Percentiles rank a stretch among this genome's conserved stretches.
These are phyloP conservation scores for Drechslerella coelobrocha DNA, from an alignment of 2,329 filamentous ascomycete genomes.

Conservation along the genomic window DNA sequence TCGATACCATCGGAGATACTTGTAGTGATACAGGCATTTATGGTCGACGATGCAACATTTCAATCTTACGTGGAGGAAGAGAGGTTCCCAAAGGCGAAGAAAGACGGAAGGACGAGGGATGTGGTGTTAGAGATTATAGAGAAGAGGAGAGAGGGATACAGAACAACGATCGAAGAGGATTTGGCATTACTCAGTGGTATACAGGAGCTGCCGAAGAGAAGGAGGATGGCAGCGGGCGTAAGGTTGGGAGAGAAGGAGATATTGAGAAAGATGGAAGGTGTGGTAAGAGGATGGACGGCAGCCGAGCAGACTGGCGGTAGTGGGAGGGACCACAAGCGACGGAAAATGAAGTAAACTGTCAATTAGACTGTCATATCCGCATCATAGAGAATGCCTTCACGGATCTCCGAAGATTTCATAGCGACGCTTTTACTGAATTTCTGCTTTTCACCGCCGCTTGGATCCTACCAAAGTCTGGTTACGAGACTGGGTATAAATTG, in stretches of 20 bases:
- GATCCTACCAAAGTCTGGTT: no score
- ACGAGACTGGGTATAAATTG: no score
- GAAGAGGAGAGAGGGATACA: constrained; percentile 54
- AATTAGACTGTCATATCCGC: no score
- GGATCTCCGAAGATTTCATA: no score
- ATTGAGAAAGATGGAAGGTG: constrained; percentile 57
- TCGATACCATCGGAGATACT: constrained; percentile 55
- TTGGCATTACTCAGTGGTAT: constrained; percentile 29
- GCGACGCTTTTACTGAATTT: no score
- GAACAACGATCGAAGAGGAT: constrained; percentile 24
- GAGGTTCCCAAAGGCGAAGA: constrained; percentile 46
- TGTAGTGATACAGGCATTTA: constrained; percentile 36
- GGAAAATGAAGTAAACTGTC: constrained; percentile 10
- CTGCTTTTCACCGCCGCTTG: no score
- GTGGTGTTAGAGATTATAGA: constrained; percentile 57
- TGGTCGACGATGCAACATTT: constrained; percentile 34
- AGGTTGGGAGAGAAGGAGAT: constrained; percentile 76
- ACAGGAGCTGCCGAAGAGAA: constrained; percentile 56
- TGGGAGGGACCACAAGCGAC: constrained; percentile 13
- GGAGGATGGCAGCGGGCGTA: constrained; percentile 70
- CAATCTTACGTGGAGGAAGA: constrained; percentile 25
- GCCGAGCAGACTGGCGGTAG: neutral
- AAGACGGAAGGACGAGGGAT: constrained; percentile 35
- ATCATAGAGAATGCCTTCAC: no score
- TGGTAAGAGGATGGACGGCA: constrained; percentile 22